Base-by-base conservation (phyloP, 2,329 filamentous ascomycete species). In the Sarocladiaceae sp. region DNA sequence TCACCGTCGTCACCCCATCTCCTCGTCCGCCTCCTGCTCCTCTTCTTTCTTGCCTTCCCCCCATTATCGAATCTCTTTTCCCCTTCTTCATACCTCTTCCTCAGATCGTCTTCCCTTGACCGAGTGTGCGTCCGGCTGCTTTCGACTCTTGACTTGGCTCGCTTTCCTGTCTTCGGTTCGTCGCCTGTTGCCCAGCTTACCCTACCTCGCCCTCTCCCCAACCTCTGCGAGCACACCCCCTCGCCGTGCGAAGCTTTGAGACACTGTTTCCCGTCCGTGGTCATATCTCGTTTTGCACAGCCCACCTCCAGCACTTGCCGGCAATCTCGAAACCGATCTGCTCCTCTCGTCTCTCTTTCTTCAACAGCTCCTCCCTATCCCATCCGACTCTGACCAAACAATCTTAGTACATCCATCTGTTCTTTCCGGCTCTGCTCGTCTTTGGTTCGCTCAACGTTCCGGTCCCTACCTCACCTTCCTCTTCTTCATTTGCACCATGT, bases 401-500 rank as follows among this genome's bases (percentile, higher is more conserved):
- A n/a, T n/a, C n/a, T n/a, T n/a, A n/a, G n/a, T n/a, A n/a, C n/a
- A n/a, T n/a, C n/a, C 37, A 41, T 21, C 34, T 16, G 34, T 24
- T 41, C 33, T 48, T 32, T 24, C 20, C 15, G 20, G 33, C 33
- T 15, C 15, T 42, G 23, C 31, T 21, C 23, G 20, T 34, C 26
- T 35, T 35, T 27, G 12, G 37, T 27, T 27, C 37, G 41, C 24
- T 47, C 45, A 44, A 20, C 43, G 43, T 27, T 45, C 44, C 23
- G 43, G 47, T 21, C 39, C 43, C 43, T n/a, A n/a, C n/a, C n/a
- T n/a, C n/a, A n/a, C n/a, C n/a, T n/a, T n/a, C n/a, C n/a, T n/a
- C 33, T 37, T 29, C 49, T 50, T 39, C 46, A 35, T 47, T 47
- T 53, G 52, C 55, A 64, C 59, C 65, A 95, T 95, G 90, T 83